Evolutionary conservation across 1,139 yeast species (phyloP), one percentile per base, ranked within the genome.

Genomic region (Trichomonascaceae sp.): DNA sequence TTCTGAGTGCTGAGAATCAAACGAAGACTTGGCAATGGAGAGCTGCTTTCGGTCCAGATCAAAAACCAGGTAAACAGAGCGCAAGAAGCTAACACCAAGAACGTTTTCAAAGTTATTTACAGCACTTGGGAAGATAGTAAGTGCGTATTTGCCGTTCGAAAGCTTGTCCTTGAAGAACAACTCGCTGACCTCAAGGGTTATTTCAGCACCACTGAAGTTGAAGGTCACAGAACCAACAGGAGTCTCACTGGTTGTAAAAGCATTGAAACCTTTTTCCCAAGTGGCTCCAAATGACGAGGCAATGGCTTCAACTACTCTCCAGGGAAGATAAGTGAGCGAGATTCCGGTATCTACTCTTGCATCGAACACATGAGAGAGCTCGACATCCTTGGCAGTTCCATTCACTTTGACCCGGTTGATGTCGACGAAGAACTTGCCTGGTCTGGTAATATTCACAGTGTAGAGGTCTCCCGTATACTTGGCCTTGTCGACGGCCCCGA

Each of bases 41-140:
- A 87, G 72, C 62, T 82, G 80, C 50, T 70, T 68, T 58, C 77
- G 79, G 22, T 84, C 89, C 58, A 85, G 70, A 68, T 87, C 88
- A 61, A 79, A 86, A 48, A 87, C 93, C 53, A 82, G 78, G 65
- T 87, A 87, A 8, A 85, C 87, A 54, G 78, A 74, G 57, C 85
- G 75, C 62, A 87, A 70, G 69, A 87, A 81, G 44, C 82, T 78
- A 66, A 85, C 93, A 47, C 95, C 95, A 19, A 86, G 66, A 12
- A 78, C 74, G 20, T 12, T 18, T 17, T 68, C 62, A 47, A 62
- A 15, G 17, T 6, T 13, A n/a, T 13, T n/a, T 15, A n/a, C 4
- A 3, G 7, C 17, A 15, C 17, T 36, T 5, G 41, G 41, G 41
- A 36, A 36, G n/a, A 36, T 36, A 13, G 17, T 2, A 17, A 36